These are phyloP conservation scores for Candida multigemmis DNA, from an alignment of 805 yeast genomes.

Conservation along the genomic window DNA sequence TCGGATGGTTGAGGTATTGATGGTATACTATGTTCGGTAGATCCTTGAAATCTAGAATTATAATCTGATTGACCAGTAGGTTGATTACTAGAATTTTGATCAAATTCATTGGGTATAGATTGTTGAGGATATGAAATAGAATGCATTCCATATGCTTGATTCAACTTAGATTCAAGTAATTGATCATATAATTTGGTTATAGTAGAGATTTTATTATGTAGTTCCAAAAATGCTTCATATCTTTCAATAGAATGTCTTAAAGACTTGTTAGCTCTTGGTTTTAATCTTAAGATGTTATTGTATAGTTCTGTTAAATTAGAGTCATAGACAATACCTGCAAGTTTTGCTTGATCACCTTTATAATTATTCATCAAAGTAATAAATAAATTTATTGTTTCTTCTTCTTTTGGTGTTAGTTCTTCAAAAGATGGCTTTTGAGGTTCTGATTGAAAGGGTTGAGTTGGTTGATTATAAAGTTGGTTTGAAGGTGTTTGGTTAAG, in stretches of 20 bases:
- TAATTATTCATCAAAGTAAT: slow-evolving; percentile 52
- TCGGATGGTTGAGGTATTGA: slow-evolving; percentile 2
- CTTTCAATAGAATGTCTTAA: slow-evolving; percentile 49
- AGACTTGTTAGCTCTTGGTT: slow-evolving; percentile 61
- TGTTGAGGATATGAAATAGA: slow-evolving; percentile 5
- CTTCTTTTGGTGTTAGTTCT: slow-evolving; percentile 52
- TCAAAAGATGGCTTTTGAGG: slow-evolving; percentile 8
- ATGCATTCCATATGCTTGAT: slow-evolving; percentile 26
- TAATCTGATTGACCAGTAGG: slow-evolving; percentile 1
- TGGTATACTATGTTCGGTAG: too few species aligned
- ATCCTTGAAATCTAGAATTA: too few species aligned
- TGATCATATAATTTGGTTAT: slow-evolving; percentile 71
- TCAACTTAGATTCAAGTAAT: slow-evolving; percentile 47
- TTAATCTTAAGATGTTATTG: slow-evolving; percentile 46
- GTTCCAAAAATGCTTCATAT: slow-evolving; percentile 58
- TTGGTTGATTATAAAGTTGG: slow-evolving; percentile 1
- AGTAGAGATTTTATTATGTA: slow-evolving; percentile 72
- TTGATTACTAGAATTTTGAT: slow-evolving; percentile 2
- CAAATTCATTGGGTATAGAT: background rate
- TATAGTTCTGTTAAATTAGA: slow-evolving; percentile 48
- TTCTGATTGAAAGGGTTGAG: slow-evolving; percentile 3
- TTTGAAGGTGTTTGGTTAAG: slow-evolving; percentile 1
- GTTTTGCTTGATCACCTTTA: slow-evolving; percentile 37
- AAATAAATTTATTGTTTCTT: slow-evolving; percentile 60
- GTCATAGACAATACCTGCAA: slow-evolving; percentile 32